Evolutionary conservation across 768 basidiomycete species (phyloP).

Genomic region (Exsudoporus frostii): DNA sequence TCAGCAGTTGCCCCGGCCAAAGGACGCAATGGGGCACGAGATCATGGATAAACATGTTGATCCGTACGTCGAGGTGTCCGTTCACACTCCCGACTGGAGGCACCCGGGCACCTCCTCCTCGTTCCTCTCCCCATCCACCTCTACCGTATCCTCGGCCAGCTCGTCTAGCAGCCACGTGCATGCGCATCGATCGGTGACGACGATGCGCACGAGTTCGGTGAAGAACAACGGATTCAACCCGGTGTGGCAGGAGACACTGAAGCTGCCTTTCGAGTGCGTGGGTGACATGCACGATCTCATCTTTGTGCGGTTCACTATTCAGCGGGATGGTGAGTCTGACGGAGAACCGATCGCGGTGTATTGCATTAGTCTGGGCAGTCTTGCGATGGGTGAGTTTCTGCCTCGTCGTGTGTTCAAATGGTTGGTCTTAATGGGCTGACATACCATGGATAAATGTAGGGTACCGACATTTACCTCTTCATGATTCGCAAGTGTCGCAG

Average conservation of each 20-base stretch:
- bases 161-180: slow-evolving; percentile 11
- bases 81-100: slow-evolving; percentile 75
- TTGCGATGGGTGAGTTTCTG: slow-evolving; percentile 64
- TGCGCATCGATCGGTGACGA: slow-evolving; percentile 45
- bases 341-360: slow-evolving; percentile 69
- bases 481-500: slow-evolving; percentile 83
- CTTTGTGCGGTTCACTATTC: slow-evolving; percentile 78
- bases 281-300: slow-evolving; percentile 78
- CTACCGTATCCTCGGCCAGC: slow-evolving; percentile 1
- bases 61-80: slow-evolving; percentile 78
- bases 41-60: slow-evolving; percentile 57
- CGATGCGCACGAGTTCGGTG: slow-evolving; percentile 57
- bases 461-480: slow-evolving; percentile 85
- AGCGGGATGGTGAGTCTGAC: slow-evolving; percentile 59
- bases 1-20: slow-evolving; percentile 80
- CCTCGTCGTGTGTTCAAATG: neutral
- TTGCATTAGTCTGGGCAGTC: slow-evolving; percentile 66
- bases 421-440: neutral
- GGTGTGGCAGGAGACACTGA: slow-evolving; percentile 68
- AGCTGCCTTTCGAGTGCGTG: slow-evolving; percentile 72
- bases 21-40: slow-evolving; percentile 61
- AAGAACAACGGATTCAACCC: slow-evolving; percentile 94
- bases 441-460: slow-evolving; percentile 44
- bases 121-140: slow-evolving; percentile 7
- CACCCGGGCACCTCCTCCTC: slow-evolving; percentile 22